A percentile compares a stretch with the other conserved stretches of the same genome.
phyloP scores from a whole-genome alignment of 352 stramenopile species.

The Phytophthora pistaciae region DNA sequence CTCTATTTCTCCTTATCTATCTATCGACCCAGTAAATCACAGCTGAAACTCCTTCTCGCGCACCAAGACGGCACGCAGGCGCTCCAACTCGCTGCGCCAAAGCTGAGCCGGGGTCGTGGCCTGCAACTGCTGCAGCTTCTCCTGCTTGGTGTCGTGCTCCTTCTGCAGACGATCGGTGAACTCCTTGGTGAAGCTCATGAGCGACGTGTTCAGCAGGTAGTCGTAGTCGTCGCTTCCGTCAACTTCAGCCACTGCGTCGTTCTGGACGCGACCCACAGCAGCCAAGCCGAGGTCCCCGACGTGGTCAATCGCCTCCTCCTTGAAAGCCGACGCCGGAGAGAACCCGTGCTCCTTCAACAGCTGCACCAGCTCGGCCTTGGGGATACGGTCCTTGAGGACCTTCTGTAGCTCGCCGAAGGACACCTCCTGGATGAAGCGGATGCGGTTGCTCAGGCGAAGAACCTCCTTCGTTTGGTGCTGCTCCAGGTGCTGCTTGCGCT shows the following conservation, averaged over 20 bases:
- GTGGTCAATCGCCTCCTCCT: slow-evolving; percentile 43
- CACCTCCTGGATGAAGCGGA: slow-evolving; percentile 97
- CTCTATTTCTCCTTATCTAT: slow-evolving; percentile 27
- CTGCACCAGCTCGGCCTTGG: slow-evolving; percentile 65
- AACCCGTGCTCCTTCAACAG: slow-evolving; percentile 62
- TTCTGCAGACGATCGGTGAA: slow-evolving; percentile 92
- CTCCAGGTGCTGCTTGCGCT: slow-evolving; percentile 85
- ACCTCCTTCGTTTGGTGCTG: slow-evolving; percentile 89
- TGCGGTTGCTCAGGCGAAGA: slow-evolving; percentile 95
- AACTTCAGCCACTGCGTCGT: slow-evolving; percentile 26
- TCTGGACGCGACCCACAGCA: slow-evolving; percentile 27
- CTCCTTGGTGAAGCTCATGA: slow-evolving; percentile 98
- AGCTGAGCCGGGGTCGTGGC: slow-evolving; percentile 86
- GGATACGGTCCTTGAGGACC: slow-evolving; percentile 79
- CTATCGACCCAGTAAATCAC: slow-evolving; percentile 3
- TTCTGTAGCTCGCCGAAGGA: slow-evolving; percentile 94
- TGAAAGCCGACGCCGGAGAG: slow-evolving; percentile 60
- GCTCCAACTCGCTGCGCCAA: slow-evolving; percentile 82
- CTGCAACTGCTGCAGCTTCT: slow-evolving; percentile 90
- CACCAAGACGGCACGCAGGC: slow-evolving; percentile 64
- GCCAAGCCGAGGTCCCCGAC: slow-evolving; percentile 32
- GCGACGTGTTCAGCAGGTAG: slow-evolving; percentile 98
- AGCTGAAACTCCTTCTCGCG: slow-evolving; percentile 78
- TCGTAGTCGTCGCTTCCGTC: slow-evolving; percentile 90
- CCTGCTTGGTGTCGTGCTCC: slow-evolving; percentile 91